These are phyloP conservation scores for Tricholoma terreum DNA, from an alignment of 768 basidiomycete genomes.

Conservation along the genomic window DNA sequence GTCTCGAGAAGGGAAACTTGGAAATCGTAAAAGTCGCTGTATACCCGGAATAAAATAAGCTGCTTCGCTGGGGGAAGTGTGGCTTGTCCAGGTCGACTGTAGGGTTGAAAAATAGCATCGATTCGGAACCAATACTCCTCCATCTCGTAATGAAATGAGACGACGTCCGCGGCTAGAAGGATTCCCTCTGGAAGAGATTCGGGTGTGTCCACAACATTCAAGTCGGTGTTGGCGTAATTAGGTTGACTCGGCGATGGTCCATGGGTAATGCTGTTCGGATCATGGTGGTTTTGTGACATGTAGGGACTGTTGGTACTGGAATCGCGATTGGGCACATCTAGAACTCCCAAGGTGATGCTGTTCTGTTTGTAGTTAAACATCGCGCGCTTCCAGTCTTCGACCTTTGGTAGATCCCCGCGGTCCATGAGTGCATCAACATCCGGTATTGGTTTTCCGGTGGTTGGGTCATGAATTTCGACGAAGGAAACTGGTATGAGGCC, in stretches of 20 bases:
- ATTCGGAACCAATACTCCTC: slow-evolving; percentile 98
- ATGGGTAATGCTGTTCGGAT: slow-evolving; percentile 22
- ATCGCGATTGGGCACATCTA: slow-evolving; percentile 56
- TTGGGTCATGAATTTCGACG: slow-evolving; percentile 93
- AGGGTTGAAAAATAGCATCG: slow-evolving; percentile 86
- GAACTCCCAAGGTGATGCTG: slow-evolving; percentile 90
- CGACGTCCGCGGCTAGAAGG: slow-evolving; percentile 82
- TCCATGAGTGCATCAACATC: slow-evolving; percentile 81
- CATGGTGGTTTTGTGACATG: slow-evolving; percentile 18
- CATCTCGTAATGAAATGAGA: slow-evolving; percentile 96
- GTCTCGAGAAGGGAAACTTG: slow-evolving; percentile 84
- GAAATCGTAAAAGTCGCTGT: slow-evolving; percentile 98
- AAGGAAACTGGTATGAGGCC: slow-evolving; percentile 97
- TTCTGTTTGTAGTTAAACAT: slow-evolving; percentile 95
- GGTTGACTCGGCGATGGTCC: slow-evolving; percentile 27
- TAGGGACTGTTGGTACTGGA: slow-evolving; percentile 45
- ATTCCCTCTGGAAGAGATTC: slow-evolving; percentile 75
- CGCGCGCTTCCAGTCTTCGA: slow-evolving; percentile 99
- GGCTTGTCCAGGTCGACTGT: slow-evolving; percentile 53
- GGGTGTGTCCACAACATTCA: slow-evolving; percentile 36
- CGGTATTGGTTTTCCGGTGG: slow-evolving; percentile 73
- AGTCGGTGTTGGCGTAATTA: slow-evolving; percentile 16
- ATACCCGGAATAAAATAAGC: slow-evolving; percentile 89
- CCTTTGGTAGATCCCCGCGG: slow-evolving; percentile 83
- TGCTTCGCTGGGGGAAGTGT: slow-evolving; percentile 65